A percentile compares a stretch with the other conserved stretches of the same genome.
phyloP scores from a whole-genome alignment of 768 basidiomycete species.

The Termitomyces sp. region DNA sequence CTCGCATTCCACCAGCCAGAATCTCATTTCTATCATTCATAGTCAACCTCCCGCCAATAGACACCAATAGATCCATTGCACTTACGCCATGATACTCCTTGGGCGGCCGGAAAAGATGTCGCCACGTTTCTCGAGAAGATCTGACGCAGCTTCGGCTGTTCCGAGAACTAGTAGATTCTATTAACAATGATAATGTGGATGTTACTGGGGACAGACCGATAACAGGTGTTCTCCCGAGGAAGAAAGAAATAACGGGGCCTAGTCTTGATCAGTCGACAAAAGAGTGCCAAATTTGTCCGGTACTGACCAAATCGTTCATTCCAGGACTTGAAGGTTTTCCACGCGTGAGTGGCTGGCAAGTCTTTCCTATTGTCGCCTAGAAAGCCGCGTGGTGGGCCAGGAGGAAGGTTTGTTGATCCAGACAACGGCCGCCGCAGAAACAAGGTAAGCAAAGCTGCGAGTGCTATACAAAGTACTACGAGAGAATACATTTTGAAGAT shows the following conservation, averaged over 20 bases:
- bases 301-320: slow-evolving; percentile 12
- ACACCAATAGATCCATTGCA: slow-evolving; percentile 5
- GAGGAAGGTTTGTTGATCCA: neutral
- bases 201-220: slow-evolving; percentile 6
- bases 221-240: slow-evolving; percentile 16
- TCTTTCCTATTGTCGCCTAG: slow-evolving; percentile 2
- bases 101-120: slow-evolving; percentile 29
- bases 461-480: neutral
- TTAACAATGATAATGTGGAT: neutral
- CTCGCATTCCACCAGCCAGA: slow-evolving; percentile 25
- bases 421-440: neutral
- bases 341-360: slow-evolving; percentile 6
- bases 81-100: slow-evolving; percentile 22
- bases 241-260: slow-evolving; percentile 17
- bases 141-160: slow-evolving; percentile 22
- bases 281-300: too few species aligned
- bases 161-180: slow-evolving; percentile 15
- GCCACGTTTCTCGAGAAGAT: slow-evolving; percentile 26
- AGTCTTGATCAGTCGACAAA: neutral
- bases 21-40: slow-evolving; percentile 19
- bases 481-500: neutral
- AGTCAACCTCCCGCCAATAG: neutral
- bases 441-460: neutral
- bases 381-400: slow-evolving; percentile 1
- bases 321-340: slow-evolving; percentile 17